Conservation (phyloP, 345 rosid genomes). For the Populus ilicifolia region DNA sequence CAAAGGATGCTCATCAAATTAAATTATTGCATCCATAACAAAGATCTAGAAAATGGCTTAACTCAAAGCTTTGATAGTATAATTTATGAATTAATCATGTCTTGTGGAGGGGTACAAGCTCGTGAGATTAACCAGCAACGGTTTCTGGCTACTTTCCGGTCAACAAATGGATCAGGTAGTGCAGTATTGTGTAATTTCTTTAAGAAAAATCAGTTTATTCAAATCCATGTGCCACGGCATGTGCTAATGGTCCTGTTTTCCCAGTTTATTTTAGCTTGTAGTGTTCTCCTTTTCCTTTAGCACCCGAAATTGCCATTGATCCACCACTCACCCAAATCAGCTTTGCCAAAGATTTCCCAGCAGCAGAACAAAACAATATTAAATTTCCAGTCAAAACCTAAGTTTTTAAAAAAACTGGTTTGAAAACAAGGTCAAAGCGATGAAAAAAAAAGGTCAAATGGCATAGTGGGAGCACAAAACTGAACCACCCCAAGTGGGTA, state of each 20-base stretch:
- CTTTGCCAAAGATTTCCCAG: background rate
- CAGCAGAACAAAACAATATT: background rate
- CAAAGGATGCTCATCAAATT: conserved; percentile 14
- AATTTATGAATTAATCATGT: background rate
- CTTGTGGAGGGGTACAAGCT: background rate
- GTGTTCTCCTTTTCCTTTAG: background rate
- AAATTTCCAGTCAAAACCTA: conserved; percentile 11
- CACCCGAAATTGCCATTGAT: background rate
- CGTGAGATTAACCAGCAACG: background rate
- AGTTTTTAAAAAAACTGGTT: conserved; percentile 4
- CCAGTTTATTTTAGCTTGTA: background rate
- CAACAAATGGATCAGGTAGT: background rate
- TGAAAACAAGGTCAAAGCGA: background rate
- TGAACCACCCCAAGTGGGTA: conserved; percentile 22
- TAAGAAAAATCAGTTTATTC: background rate
- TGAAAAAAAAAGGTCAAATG: background rate
- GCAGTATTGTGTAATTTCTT: background rate
- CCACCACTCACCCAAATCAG: background rate
- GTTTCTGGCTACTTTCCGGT: background rate
- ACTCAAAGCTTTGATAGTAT: background rate
- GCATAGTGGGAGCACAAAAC: background rate
- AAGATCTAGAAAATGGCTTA: background rate
- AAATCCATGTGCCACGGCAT: background rate
- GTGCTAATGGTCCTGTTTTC: background rate
- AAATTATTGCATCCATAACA: conserved; percentile 2